Evolutionary conservation across 495 filamentous ascomycete species (phyloP).

Genomic region (Xylaria grammica): DNA sequence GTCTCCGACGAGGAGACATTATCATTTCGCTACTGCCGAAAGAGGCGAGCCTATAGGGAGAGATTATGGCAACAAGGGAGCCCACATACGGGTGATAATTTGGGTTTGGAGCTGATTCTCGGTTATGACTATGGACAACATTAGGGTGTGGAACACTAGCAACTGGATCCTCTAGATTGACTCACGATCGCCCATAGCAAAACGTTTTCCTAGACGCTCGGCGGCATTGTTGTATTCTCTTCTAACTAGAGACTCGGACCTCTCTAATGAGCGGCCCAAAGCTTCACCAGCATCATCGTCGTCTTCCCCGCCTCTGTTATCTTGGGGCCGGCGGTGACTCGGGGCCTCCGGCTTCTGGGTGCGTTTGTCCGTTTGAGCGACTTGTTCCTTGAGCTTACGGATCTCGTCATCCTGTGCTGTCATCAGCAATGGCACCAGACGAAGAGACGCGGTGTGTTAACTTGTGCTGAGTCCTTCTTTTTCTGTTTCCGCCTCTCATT

Average conservation of each 20-base stretch:
- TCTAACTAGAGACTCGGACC: slow-evolving; percentile 33
- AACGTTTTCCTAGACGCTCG: slow-evolving; percentile 33
- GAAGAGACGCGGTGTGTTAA: background rate
- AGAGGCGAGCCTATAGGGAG: too few species aligned
- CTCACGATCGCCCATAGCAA: slow-evolving; percentile 44
- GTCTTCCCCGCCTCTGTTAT: slow-evolving; percentile 18
- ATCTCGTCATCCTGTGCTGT: slow-evolving; percentile 15
- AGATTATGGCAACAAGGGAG: background rate
- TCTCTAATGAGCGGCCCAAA: slow-evolving; percentile 36
- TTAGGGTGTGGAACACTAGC: background rate
- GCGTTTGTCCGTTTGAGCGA: background rate
- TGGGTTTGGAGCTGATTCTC: slow-evolving; percentile 44
- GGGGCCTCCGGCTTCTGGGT: background rate
- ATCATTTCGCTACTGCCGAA: background rate
- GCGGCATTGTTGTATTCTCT: slow-evolving; percentile 38
- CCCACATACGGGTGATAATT: slow-evolving; percentile 38
- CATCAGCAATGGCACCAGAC: background rate
- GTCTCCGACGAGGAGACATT: background rate
- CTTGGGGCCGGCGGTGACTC: background rate
- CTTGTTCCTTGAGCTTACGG: slow-evolving; percentile 16
- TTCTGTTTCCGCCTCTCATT: slow-evolving; percentile 39
- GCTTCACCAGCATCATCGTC: slow-evolving; percentile 15
- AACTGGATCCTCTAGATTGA: background rate
- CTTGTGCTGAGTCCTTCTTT: slow-evolving; percentile 38
- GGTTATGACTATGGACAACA: slow-evolving; percentile 30